Base-by-base conservation (phyloP, 495 filamentous ascomycete species). In the Cetradonia linearis region DNA sequence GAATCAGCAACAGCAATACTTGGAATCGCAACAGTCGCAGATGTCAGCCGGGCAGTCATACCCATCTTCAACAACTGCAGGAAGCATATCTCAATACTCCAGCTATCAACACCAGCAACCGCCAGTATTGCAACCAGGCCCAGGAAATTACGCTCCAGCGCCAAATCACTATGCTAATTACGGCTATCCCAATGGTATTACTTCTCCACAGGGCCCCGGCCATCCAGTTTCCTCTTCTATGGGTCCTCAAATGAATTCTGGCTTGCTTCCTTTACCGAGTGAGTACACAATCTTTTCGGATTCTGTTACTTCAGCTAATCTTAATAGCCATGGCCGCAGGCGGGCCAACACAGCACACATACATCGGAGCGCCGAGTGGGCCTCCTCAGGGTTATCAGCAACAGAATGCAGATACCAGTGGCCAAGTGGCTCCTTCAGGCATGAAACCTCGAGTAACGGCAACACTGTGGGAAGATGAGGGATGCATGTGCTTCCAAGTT, bases 391-490 rank as follows among this genome's bases (percentile, higher is more conserved):
- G 72, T 31, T 67, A 74, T 13, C 76, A 77, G 11, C 73, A 78
- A 61, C 83, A 83, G 67, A 79, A 82, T 3, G 91, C 88, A 68
- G 93, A 98, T 70, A 81, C 83, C 0, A 93, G 89, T 13, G 93
- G 93, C n/a, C 93, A 98, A 72, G 72, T 93, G 36, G 87, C 89
- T 33, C 93, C 93, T 11, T 88, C 88, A n/a, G 94, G 94, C 4
- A 94, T 96, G 78, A 97, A 96, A 76, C 93, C 93, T n/a, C 79
- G 92, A 60, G 93, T 98, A 3, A 97, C 93, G 3, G 93, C 94
- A 16, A 98, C 94, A 6, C 70, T 98, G 52, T 98, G 93, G 93
- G 93, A 98, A 74, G 93, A 98, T 68, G 93, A 98, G 70, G 93
- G 93, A 8, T 96, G 89, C 67, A 77, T 98, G 48, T 98, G 93